Evolutionary conservation across 352 stramenopile species (phyloP).

Genomic region (Globisporangium paroecandrum): DNA sequence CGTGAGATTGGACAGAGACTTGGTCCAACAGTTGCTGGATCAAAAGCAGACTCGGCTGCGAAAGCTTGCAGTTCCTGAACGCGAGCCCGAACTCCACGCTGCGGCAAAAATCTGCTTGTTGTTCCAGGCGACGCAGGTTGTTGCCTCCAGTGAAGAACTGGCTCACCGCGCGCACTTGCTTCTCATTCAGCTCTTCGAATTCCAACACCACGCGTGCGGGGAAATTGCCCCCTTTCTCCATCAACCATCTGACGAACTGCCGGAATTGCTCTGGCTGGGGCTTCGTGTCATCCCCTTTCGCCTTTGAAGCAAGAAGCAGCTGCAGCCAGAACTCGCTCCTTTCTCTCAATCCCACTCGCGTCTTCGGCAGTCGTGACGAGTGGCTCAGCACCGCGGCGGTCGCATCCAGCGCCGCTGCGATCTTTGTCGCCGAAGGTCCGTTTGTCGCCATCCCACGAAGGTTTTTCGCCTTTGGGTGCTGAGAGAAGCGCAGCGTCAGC

Average conservation of each 20-base stretch:
- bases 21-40: not conserved
- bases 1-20: not conserved
- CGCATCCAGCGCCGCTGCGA: not conserved
- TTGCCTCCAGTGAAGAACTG: not conserved
- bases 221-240: not conserved
- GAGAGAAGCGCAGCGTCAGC: not conserved
- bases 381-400: not conserved
- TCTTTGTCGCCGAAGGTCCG: not conserved
- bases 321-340: not conserved
- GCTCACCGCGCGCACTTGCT: not conserved
- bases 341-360: not conserved
- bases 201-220: not conserved
- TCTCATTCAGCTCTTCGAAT: not conserved
- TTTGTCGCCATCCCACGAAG: not conserved
- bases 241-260: not conserved
- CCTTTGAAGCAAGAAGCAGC: not conserved
- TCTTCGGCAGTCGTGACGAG: not conserved
- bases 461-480: not conserved
- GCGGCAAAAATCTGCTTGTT: not conserved
- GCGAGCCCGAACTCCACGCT: not conserved
- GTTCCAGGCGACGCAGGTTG: not conserved
- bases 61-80: not conserved
- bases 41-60: not conserved
- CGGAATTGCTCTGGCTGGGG: not conserved
- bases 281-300: not conserved